A percentile compares a stretch with the other conserved stretches of the same genome.
phyloP scores from a whole-genome alignment of 805 yeast genomes.

The Debaryomyces maramus region DNA sequence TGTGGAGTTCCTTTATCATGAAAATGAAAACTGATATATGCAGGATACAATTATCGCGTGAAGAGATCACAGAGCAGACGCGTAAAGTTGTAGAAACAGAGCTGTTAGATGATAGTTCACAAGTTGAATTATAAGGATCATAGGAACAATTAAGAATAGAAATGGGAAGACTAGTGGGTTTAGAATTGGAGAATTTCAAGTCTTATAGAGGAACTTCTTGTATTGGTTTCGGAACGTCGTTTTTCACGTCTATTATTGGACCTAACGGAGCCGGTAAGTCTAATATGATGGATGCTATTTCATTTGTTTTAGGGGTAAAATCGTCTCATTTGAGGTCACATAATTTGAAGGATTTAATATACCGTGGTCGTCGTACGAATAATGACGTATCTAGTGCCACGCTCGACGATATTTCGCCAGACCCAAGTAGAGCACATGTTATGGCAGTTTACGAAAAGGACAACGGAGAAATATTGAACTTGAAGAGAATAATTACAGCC shows the following conservation, averaged over 20 bases:
- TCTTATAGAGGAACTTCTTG: slow-evolving; percentile 77
- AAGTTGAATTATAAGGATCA: background rate
- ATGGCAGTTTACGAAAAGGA: slow-evolving; percentile 70
- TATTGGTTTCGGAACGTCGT: slow-evolving; percentile 79
- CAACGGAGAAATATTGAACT: slow-evolving; percentile 55
- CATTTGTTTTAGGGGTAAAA: slow-evolving; percentile 88
- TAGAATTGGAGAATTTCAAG: slow-evolving; percentile 85
- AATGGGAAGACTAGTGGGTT: slow-evolving; percentile 82
- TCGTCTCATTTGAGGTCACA: slow-evolving; percentile 74
- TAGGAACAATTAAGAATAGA: background rate
- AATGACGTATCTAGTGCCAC: slow-evolving; percentile 13
- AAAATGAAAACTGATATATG: too few relatives aligned
- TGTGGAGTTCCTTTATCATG: too few relatives aligned
- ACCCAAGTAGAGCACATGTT: slow-evolving; percentile 66
- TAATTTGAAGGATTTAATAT: slow-evolving; percentile 72
- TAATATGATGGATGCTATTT: slow-evolving; percentile 95
- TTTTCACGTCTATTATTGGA: slow-evolving; percentile 89
- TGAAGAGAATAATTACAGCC: slow-evolving; percentile 61
- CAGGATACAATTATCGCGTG: too few relatives aligned
- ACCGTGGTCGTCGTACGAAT: slow-evolving; percentile 53
- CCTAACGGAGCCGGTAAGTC: slow-evolving; percentile 99
- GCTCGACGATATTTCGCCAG: slow-evolving; percentile 22
- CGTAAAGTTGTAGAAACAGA: background rate
- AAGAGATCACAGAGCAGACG: background rate
- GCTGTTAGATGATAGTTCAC: background rate